phyloP scores from a whole-genome alignment of 2,329 filamentous ascomycete genomes.

The Fusarium brevicatenulatum region DNA sequence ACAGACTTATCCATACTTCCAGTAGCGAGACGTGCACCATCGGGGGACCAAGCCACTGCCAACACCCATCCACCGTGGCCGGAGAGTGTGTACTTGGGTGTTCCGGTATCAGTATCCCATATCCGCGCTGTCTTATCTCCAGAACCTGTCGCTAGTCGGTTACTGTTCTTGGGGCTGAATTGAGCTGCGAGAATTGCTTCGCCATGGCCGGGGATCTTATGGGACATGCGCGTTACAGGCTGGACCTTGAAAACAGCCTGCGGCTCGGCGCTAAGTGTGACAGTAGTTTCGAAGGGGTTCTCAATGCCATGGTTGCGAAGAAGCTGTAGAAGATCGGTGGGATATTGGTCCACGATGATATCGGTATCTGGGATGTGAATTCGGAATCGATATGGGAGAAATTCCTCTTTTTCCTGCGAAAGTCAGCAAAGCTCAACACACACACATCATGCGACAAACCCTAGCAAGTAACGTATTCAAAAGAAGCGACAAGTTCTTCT shows the following conservation, averaged over 20 bases:
- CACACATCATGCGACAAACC: slow-evolving; percentile 55
- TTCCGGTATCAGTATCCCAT: slow-evolving; percentile 96
- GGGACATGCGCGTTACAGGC: slow-evolving; percentile 88
- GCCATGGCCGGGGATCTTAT: slow-evolving; percentile 89
- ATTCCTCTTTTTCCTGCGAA: slow-evolving; percentile 63
- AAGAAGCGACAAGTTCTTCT: slow-evolving; percentile 88
- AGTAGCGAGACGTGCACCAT: slow-evolving; percentile 83
- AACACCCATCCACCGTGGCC: slow-evolving; percentile 91
- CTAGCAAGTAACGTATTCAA: slow-evolving; percentile 85
- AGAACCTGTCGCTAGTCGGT: slow-evolving; percentile 84
- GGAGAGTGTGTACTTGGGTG: slow-evolving; percentile 84
- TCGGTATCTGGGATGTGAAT: slow-evolving; percentile 66
- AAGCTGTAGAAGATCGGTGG: slow-evolving; percentile 63
- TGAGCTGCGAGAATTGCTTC: slow-evolving; percentile 88
- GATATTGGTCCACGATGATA: slow-evolving; percentile 65
- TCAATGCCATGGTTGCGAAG: slow-evolving; percentile 66
- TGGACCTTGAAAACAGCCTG: slow-evolving; percentile 96
- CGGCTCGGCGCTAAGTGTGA: slow-evolving; percentile 72
- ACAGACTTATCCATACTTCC: slow-evolving; percentile 94
- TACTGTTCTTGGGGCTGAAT: slow-evolving; percentile 83
- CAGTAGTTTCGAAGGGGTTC: slow-evolving; percentile 66
- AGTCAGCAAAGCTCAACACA: slow-evolving; percentile 4
- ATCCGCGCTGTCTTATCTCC: slow-evolving; percentile 92
- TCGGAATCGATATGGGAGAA: slow-evolving; percentile 69
- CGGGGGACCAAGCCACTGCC: slow-evolving; percentile 86